Evolutionary conservation across 441 rosid species (phyloP).

Genomic region (Erodium texanum): DNA sequence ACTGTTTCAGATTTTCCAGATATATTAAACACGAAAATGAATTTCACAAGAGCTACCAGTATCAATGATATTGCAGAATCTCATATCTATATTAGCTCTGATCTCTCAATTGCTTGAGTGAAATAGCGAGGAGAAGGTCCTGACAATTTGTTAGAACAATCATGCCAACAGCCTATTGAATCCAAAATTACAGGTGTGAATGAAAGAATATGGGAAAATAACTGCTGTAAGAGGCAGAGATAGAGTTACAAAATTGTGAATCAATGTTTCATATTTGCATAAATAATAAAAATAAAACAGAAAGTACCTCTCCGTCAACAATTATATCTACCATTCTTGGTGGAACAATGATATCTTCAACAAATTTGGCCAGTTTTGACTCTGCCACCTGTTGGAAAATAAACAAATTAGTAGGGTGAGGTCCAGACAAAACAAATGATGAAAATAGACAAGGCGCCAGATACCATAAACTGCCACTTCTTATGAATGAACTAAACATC

Average conservation of each 20-base stretch:
- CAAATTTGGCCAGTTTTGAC: slow-evolving; percentile 89
- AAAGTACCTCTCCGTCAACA: slow-evolving; percentile 96
- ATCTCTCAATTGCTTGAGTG: background rate
- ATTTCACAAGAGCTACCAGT: background rate
- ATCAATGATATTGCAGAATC: background rate
- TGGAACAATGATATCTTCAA: slow-evolving; percentile 93
- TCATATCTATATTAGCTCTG: background rate
- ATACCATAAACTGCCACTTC: background rate
- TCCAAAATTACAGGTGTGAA: background rate
- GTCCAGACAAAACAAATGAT: background rate
- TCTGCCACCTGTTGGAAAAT: slow-evolving; percentile 72
- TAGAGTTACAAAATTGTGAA: background rate
- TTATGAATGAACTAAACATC: too few species aligned
- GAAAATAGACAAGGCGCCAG: background rate
- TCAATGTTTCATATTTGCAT: background rate
- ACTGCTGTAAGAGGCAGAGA: background rate
- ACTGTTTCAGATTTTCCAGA: background rate
- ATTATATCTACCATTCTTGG: slow-evolving; percentile 95
- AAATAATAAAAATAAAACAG: slow-evolving; percentile 14
- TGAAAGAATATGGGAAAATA: background rate
- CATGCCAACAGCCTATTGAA: background rate
- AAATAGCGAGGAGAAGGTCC: background rate
- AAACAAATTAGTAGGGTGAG: background rate
- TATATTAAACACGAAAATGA: background rate
- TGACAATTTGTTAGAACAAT: background rate